Conservation (phyloP, 2,329 filamentous ascomycete species). For the Aspergillus pseudoviridinutans region DNA sequence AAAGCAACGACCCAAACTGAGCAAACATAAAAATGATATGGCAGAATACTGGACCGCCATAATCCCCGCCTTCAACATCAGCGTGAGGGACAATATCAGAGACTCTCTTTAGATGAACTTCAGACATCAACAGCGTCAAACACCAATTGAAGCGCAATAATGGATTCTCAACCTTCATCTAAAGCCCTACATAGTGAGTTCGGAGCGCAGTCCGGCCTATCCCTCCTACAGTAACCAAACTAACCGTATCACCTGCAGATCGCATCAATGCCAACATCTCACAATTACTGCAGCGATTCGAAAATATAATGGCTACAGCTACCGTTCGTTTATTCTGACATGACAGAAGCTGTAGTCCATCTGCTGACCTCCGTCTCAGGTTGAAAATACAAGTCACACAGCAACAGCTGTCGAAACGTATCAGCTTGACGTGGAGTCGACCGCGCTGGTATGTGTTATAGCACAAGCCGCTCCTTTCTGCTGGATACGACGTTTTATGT, state of each 20-base stretch:
- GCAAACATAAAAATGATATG: too few species aligned
- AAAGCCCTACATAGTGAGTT: constrained; percentile 16
- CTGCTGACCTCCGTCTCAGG: constrained; percentile 27
- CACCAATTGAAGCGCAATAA: constrained; percentile 7
- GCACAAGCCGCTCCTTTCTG: not conserved
- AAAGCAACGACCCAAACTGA: too few species aligned
- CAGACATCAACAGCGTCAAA: not conserved
- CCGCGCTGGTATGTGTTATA: constrained; percentile 48
- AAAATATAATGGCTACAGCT: constrained; percentile 53
- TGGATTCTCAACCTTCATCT: constrained; percentile 29
- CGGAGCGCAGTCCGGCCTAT: too few species aligned
- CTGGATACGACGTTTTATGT: too few species aligned
- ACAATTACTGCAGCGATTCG: constrained; percentile 50
- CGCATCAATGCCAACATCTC: constrained; percentile 44
- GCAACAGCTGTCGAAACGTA: constrained; percentile 55
- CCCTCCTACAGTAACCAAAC: not conserved
- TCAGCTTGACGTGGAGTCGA: constrained; percentile 56
- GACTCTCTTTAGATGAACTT: not conserved
- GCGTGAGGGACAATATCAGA: too few species aligned
- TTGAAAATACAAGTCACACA: constrained; percentile 50
- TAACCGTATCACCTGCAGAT: constrained; percentile 23
- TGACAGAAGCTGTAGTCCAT: not conserved
- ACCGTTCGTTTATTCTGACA: constrained; percentile 34
- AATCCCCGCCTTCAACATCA: too few species aligned
- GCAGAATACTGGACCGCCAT: too few species aligned